phyloP scores from a whole-genome alignment of 495 filamentous ascomycete species.

The Neurospora terricola region DNA sequence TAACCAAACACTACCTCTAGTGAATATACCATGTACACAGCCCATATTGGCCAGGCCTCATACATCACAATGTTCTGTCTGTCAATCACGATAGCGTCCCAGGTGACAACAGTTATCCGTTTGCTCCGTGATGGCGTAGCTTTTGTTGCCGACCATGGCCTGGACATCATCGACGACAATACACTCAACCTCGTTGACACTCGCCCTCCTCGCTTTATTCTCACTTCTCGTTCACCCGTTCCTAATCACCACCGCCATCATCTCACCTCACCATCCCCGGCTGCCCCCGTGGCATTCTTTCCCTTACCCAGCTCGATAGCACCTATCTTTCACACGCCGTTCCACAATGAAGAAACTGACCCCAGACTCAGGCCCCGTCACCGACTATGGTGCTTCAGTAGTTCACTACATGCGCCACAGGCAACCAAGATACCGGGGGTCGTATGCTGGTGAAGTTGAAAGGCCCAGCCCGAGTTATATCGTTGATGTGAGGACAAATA shows the following conservation, averaged over 20 bases:
- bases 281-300: background rate
- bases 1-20: background rate
- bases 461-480: slow-evolving; percentile 81
- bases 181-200: background rate
- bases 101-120: background rate
- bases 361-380: slow-evolving; percentile 57
- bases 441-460: slow-evolving; percentile 60
- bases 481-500: slow-evolving; percentile 59
- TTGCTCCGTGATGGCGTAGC: background rate
- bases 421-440: slow-evolving; percentile 61
- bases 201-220: background rate
- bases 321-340: background rate
- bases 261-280: background rate
- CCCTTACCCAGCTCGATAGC: background rate
- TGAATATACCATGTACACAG: background rate
- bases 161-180: background rate
- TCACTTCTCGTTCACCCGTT: background rate
- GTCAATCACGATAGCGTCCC: background rate
- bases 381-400: slow-evolving; percentile 89
- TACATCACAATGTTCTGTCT: background rate
- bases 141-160: background rate
- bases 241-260: background rate
- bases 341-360: slow-evolving; percentile 15
- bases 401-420: slow-evolving; percentile 89
- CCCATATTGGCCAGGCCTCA: background rate